phyloP scores from a whole-genome alignment of 306 rosid species.

The Prinsepia uniflora region DNA sequence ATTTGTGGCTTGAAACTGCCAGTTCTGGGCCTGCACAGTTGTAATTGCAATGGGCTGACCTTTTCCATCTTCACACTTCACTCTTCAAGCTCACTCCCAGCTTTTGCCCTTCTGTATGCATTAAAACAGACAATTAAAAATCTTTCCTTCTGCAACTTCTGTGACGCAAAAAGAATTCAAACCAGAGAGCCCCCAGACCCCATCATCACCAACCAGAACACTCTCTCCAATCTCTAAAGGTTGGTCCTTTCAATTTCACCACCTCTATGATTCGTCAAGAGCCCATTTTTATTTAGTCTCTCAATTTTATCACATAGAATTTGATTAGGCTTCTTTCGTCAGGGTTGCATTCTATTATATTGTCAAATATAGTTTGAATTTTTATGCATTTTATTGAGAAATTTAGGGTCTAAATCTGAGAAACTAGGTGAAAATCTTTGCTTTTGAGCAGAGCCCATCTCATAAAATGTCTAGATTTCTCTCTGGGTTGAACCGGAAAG shows the following conservation, averaged over 20 bases:
- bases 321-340: not conserved
- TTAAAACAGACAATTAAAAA: not conserved
- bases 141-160: not conserved
- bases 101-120: not conserved
- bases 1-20: not conserved
- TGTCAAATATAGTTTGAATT: slow-evolving; percentile 15
- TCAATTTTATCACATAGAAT: slow-evolving; percentile 5
- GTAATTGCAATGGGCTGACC: slow-evolving; percentile 25
- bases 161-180: slow-evolving; percentile 33
- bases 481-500: slow-evolving; percentile 26
- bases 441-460: slow-evolving; percentile 14
- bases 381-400: slow-evolving; percentile 7
- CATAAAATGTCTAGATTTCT: slow-evolving; percentile 33
- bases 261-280: slow-evolving; percentile 10
- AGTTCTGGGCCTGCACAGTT: not conserved
- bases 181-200: slow-evolving; percentile 18
- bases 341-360: slow-evolving; percentile 6
- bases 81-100: slow-evolving; percentile 6
- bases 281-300: slow-evolving; percentile 5
- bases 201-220: slow-evolving; percentile 28
- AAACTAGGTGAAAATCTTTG: not conserved
- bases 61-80: not conserved
- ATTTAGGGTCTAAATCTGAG: not conserved
- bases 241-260: slow-evolving; percentile 20
- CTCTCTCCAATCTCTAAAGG: slow-evolving; percentile 9